Evolutionary conservation across 768 basidiomycete species (phyloP), one percentile per base, ranked within the genome.

Genomic region (Amanita pallidorosea): DNA sequence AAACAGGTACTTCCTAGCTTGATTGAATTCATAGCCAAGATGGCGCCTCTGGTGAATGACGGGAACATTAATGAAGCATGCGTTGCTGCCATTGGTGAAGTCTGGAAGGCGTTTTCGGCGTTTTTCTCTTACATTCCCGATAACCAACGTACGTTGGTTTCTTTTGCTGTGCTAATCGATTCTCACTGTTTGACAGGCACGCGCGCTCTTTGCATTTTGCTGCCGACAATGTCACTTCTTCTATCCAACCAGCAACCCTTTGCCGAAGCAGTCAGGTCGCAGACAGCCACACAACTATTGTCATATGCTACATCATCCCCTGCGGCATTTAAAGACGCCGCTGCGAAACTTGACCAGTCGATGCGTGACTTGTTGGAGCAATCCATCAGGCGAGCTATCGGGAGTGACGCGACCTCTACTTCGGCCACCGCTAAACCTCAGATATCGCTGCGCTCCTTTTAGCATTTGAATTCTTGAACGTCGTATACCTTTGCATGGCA

Each of bases 301-400:
- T 65, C 72, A 2, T 83, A 88, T 52, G 92, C 92, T 0, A 75
- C 85, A 0, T 66, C 75, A 0, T 78, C 82, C 3, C 86, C 94
- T 0, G 61, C 68, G 4, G 77, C 85, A 11, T 97, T 97, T 76
- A 91, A 88, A 62, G 88, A 91, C 41, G 89, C 86, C 1, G 84
- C 88, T 2, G 74, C 69, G 7, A 80, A 75, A 44, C 71, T 97
- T 18, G 81, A 84, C 25, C 61, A 70, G 6, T 63, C 71, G 0
- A 72, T 72, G 5, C 69, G 81, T 41, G 80, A 83, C 44, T 65
- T 76, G 20, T 63, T 97, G 47, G 94, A 97, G 63, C 72, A 75
- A 40, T 83, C 86, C 1, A 77, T 96, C 45, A 76, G 93, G 54
- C 81, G 83, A 48, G 83, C 84, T 4, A 75, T 94, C 0, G 80